Evolutionary conservation across 140 eudicot species (phyloP).

Genomic region (Stevia rebaudiana): DNA sequence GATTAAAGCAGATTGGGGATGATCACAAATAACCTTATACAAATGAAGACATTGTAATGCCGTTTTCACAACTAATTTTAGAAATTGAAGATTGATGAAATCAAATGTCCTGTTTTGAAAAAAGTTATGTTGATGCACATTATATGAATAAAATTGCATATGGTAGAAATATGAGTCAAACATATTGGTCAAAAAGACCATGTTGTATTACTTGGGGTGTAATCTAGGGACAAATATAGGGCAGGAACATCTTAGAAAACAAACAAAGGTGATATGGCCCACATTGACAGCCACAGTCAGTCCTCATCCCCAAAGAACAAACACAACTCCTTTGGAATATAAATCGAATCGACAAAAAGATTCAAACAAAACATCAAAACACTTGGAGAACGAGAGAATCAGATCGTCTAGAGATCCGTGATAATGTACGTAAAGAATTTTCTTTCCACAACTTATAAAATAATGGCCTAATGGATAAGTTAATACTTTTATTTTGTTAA

Average conservation of each 20-base stretch:
- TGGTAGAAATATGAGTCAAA: conserved; percentile 26
- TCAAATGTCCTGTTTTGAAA: background rate
- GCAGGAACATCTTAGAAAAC: conserved; percentile 24
- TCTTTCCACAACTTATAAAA: no score
- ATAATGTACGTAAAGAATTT: background rate
- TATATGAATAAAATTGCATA: background rate
- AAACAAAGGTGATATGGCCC: conserved; percentile 27
- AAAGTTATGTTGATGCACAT: background rate
- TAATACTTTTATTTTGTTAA: background rate
- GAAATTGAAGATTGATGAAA: background rate
- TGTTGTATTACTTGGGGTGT: conserved; percentile 36
- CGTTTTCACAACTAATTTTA: background rate
- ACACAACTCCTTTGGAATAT: conserved; percentile 38
- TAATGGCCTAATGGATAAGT: background rate
- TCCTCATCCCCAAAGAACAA: conserved; percentile 41
- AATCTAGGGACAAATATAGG: conserved; percentile 37
- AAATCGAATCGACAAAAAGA: conserved; percentile 46
- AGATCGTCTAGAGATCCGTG: conserved; percentile 43
- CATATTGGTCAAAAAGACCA: conserved; percentile 26
- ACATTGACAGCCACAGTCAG: conserved; percentile 27
- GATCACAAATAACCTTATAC: no score
- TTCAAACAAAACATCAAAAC: conserved; percentile 46
- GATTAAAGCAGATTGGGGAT: no score
- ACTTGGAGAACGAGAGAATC: conserved; percentile 41
- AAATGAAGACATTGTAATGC: background rate